Evolutionary conservation across 2,329 filamentous ascomycete genomes (phyloP), one percentile per base, ranked within the genome.

Genomic region (Xylariomycetidae sp.): DNA sequence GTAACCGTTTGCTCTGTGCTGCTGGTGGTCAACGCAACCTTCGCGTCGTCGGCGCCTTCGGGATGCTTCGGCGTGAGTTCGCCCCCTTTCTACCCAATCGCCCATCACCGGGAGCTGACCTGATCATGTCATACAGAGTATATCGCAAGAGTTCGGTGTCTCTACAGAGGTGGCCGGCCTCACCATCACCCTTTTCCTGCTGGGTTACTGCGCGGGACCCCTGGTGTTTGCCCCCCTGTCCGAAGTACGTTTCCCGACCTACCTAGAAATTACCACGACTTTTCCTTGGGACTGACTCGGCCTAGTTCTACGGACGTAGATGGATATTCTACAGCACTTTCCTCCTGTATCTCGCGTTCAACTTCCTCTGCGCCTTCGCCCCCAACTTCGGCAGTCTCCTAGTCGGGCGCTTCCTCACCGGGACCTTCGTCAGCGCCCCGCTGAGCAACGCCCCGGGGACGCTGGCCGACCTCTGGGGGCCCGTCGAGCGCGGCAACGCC

Each of bases 151-250:
- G 11, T 72, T 77, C 33, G 43, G 56, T 12, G 62, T 78, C 2
- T 74, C 70, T 0, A 41, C 36, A 5, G 65, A 68, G 38, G 69
- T 60, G 3, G 67, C 68, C 0, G 64, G 62, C 2, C 57, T 77
- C 7, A 69, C 70, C 2, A 69, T 74, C 27, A 72, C 71, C 0
- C 49, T 77, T 8, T 78, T 76, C 44, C 57, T 77, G 16, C 58
- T 77, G 4, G 73, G 69, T 3, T 81, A 80, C 51, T 72, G 70
- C 40, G 66, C 70, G 3, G 77, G 77, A 0, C 77, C 77, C 0
- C 57, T 81, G 3, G 30, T 77, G 3, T 80, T 75, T 45, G 75
- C 74, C 2, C 76, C 74, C 0, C 47, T 77, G 14, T 72, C 65
- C 23, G 75, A 79, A 51, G 43, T 46, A 41, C n/a, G n/a, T n/a